A percentile compares a stretch with the other conserved stretches of the same genome.
Evolutionary conservation across 192 early-diverging fungal genomes (phyloP).

Genomic region (Diversispora epigaea): DNA sequence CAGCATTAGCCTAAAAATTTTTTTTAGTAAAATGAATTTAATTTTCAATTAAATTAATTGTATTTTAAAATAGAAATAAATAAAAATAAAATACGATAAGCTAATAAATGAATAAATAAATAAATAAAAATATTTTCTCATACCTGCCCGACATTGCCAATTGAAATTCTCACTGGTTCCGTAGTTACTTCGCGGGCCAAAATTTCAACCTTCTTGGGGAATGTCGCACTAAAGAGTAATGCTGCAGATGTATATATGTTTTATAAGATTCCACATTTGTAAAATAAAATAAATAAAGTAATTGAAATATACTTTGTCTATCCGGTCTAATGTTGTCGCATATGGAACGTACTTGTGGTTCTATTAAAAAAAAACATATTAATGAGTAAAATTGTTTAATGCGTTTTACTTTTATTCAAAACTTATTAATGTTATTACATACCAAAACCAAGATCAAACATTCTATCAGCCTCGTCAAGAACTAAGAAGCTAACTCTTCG

Average conservation of each 20-base stretch:
- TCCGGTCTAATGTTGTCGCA: conserved; percentile 81
- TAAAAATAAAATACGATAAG: conserved; percentile 1
- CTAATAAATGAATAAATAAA: neutral
- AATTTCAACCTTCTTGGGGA: conserved; percentile 66
- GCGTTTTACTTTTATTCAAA: neutral
- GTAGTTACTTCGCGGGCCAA: conserved; percentile 69
- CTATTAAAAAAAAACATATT: conserved; percentile 29
- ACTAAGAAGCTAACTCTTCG: conserved; percentile 81
- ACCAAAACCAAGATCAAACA: conserved; percentile 95
- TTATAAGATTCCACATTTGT: neutral
- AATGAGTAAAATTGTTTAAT: neutral
- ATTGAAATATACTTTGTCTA: conserved; percentile 61
- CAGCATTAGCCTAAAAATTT: conserved; percentile 59
- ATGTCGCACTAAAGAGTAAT: conserved; percentile 79
- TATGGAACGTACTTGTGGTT: conserved; percentile 76
- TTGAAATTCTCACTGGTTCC: conserved; percentile 72
- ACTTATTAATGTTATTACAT: conserved; percentile 16
- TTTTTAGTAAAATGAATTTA: neutral
- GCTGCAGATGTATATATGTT: conserved; percentile 38
- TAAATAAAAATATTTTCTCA: neutral
- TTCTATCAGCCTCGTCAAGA: conserved; percentile 95
- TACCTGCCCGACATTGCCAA: conserved; percentile 67
- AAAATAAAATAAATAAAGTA: neutral
- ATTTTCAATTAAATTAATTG: no score
- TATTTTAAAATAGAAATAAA: no score